These are phyloP conservation scores for Hygrocybe coccinea DNA, from an alignment of 768 basidiomycete species.

Conservation along the genomic window DNA sequence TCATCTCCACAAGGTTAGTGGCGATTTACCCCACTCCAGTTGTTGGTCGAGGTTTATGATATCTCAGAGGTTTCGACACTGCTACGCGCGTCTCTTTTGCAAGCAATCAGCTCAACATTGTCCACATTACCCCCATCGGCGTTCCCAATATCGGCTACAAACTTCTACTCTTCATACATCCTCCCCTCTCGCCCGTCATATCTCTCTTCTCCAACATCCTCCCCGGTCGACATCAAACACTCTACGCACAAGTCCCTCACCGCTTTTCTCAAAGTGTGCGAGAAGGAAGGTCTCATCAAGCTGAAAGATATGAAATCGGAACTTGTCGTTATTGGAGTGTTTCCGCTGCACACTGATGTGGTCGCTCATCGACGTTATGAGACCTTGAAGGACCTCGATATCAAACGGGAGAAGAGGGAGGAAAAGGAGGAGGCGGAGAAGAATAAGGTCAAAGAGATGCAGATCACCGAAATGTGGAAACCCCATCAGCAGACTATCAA, in stretches of 20 bases:
- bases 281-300: slow-evolving; percentile 69
- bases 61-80: slow-evolving; percentile 50
- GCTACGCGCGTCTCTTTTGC: slow-evolving; percentile 59
- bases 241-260: slow-evolving; percentile 78
- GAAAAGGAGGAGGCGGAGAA: slow-evolving; percentile 49
- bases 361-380: slow-evolving; percentile 44
- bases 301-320: slow-evolving; percentile 59
- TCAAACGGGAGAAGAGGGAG: slow-evolving; percentile 56
- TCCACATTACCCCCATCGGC: slow-evolving; percentile 43
- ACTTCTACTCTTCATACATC: slow-evolving; percentile 70
- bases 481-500: slow-evolving; percentile 52
- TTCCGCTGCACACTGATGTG: slow-evolving; percentile 53
- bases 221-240: slow-evolving; percentile 64
- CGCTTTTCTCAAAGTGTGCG: slow-evolving; percentile 70
- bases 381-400: slow-evolving; percentile 64
- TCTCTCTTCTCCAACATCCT: slow-evolving; percentile 28
- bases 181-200: slow-evolving; percentile 70
- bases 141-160: slow-evolving; percentile 74
- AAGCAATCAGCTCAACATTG: slow-evolving; percentile 54
- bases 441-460: slow-evolving; percentile 45
- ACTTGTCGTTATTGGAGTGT: slow-evolving; percentile 51
- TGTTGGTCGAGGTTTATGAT: background rate
- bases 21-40: too few relatives aligned
- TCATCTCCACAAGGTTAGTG: background rate
- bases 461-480: slow-evolving; percentile 70